Percentiles rank a stretch among this genome's conserved stretches.
phyloP scores from a whole-genome alignment of 2,329 filamentous ascomycete genomes.

The Rhynchosporium secalis region DNA sequence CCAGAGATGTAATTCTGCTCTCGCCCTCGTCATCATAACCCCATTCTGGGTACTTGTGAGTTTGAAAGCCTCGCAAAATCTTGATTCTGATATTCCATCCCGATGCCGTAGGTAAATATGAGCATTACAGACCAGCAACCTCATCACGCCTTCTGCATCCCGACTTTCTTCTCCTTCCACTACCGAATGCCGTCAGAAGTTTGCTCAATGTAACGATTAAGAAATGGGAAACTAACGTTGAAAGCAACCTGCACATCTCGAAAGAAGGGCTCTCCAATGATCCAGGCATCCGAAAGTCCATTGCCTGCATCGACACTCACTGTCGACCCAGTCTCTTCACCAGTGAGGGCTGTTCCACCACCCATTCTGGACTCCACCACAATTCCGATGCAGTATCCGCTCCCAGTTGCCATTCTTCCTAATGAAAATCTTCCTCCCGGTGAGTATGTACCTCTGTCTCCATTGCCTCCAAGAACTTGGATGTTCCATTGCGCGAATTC shows the following conservation, averaged over 20 bases:
- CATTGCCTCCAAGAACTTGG: slow-evolving; percentile 25
- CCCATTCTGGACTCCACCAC: slow-evolving; percentile 31
- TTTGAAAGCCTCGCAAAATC: background rate
- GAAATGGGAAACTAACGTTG: slow-evolving; percentile 24
- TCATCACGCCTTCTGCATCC: slow-evolving; percentile 12
- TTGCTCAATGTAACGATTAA: background rate
- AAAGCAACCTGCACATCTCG: slow-evolving; percentile 33
- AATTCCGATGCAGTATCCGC: slow-evolving; percentile 31
- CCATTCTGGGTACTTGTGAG: background rate
- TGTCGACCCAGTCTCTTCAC: background rate
- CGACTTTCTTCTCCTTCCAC: slow-evolving; percentile 20
- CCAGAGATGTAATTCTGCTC: background rate
- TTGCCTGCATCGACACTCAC: slow-evolving; percentile 11
- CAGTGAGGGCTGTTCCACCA: slow-evolving; percentile 2
- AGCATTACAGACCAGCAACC: background rate
- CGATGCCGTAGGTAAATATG: background rate
- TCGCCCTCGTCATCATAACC: background rate
- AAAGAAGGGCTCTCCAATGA: slow-evolving; percentile 34
- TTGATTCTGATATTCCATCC: background rate
- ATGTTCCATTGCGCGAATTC: slow-evolving; percentile 28
- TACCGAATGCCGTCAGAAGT: background rate
- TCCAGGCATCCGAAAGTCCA: slow-evolving; percentile 29
- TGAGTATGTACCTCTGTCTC: slow-evolving; percentile 20
- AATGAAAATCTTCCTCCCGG: slow-evolving; percentile 30
- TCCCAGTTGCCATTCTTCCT: slow-evolving; percentile 26